Percentiles rank a stretch among this genome's conserved stretches.
phyloP scores from a whole-genome alignment of 2,329 filamentous ascomycete species.

The Blumeria hordei region DNA sequence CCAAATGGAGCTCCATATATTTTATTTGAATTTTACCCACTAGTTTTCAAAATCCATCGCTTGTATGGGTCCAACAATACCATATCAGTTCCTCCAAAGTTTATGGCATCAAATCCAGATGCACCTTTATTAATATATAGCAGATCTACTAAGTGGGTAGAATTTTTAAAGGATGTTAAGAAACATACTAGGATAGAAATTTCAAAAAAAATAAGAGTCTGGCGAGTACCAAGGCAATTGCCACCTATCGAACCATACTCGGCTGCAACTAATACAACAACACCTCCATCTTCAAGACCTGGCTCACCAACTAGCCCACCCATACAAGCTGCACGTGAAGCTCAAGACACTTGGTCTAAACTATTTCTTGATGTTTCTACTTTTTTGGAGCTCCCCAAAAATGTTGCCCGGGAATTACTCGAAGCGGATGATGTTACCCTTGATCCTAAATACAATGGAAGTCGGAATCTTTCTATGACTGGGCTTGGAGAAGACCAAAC shows the following conservation, averaged over 20 bases:
- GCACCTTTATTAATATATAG: slow-evolving; percentile 48
- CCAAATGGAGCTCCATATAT: slow-evolving; percentile 35
- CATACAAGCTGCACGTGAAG: slow-evolving; percentile 5
- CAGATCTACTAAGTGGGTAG: slow-evolving; percentile 40
- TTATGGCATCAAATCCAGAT: slow-evolving; percentile 21
- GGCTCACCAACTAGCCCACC: slow-evolving; percentile 7
- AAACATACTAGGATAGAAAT: slow-evolving; percentile 38
- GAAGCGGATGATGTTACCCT: slow-evolving; percentile 44
- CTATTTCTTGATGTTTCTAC: slow-evolving; percentile 25
- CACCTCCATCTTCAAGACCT: slow-evolving; percentile 15
- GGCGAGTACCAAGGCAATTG: slow-evolving; percentile 11
- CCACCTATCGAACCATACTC: slow-evolving; percentile 13
- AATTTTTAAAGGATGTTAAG: slow-evolving; percentile 59
- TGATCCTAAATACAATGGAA: slow-evolving; percentile 58
- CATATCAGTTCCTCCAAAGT: slow-evolving; percentile 33
- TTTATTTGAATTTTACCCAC: slow-evolving; percentile 63
- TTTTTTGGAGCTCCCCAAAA: slow-evolving; percentile 37
- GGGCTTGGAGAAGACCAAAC: slow-evolving; percentile 49
- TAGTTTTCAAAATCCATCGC: slow-evolving; percentile 64
- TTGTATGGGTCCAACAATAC: slow-evolving; percentile 38
- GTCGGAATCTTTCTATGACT: slow-evolving; percentile 35
- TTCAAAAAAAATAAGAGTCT: slow-evolving; percentile 47
- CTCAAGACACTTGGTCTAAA: slow-evolving; percentile 18
- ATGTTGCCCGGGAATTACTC: slow-evolving; percentile 37
- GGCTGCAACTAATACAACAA: slow-evolving; percentile 20